Evolutionary conservation across 1,139 yeast genomes (phyloP).

Genomic region (Suzukiozyma palmioleophila): DNA sequence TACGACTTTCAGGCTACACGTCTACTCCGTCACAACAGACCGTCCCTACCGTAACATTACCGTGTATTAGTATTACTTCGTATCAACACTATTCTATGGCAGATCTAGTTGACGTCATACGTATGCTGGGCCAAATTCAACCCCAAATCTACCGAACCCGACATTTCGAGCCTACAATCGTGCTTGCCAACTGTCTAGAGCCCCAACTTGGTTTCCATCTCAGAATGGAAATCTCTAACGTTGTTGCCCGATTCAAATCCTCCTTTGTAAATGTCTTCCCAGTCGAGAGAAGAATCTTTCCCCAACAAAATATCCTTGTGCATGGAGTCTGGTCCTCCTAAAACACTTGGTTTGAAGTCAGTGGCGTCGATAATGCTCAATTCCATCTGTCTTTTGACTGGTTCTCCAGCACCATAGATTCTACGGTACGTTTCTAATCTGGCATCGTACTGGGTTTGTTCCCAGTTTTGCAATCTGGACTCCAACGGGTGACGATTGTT

Average conservation of each 20-base stretch:
- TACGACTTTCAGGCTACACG: no score
- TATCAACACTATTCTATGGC: no score
- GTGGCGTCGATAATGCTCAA: slow-evolving; percentile 66
- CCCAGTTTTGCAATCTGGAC: slow-evolving; percentile 73
- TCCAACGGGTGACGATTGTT: slow-evolving; percentile 90
- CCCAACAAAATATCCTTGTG: slow-evolving; percentile 78
- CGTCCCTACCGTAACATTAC: no score
- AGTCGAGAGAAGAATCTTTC: slow-evolving; percentile 72
- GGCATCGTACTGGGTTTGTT: slow-evolving; percentile 63
- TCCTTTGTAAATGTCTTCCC: slow-evolving; percentile 85
- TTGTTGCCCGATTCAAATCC: slow-evolving; percentile 41
- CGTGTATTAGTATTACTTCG: no score
- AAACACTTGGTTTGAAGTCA: slow-evolving; percentile 64
- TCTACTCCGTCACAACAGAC: no score
- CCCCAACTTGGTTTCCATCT: slow-evolving; percentile 65
- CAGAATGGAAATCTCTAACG: slow-evolving; percentile 58
- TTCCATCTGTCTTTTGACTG: slow-evolving; percentile 88
- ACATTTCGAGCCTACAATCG: background rate
- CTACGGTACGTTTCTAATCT: slow-evolving; percentile 77
- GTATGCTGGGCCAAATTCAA: no score
- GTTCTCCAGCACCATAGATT: slow-evolving; percentile 89
- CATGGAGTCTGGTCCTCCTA: slow-evolving; percentile 52
- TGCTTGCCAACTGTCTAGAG: slow-evolving; percentile 24
- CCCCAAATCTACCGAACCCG: no score
- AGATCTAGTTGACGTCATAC: no score